Percentiles rank a stretch among this genome's conserved stretches.
phyloP scores from a whole-genome alignment of 2,329 filamentous ascomycete genomes.

The Fusarium pseudoanthophilum region DNA sequence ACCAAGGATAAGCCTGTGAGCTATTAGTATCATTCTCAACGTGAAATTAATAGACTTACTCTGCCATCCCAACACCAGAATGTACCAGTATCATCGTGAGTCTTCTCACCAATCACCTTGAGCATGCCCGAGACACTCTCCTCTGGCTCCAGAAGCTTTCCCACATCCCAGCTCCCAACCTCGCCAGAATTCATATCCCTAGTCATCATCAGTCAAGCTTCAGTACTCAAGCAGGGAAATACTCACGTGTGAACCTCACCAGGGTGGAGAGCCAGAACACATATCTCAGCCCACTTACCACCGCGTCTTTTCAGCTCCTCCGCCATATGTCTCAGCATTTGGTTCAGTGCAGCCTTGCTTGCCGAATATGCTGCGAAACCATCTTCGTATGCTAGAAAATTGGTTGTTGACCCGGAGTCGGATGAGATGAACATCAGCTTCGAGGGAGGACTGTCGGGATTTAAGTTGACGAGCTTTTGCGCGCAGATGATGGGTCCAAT shows the following conservation, averaged over 20 bases:
- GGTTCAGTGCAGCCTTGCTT: neutral
- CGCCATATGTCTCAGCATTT: neutral
- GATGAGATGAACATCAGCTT: neutral
- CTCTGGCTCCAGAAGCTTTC: neutral
- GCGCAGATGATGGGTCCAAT: neutral
- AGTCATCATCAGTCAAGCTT: fast-evolving
- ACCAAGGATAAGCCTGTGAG: neutral
- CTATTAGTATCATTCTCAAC: neutral
- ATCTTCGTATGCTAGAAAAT: neutral
- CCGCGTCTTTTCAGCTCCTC: neutral
- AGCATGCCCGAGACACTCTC: neutral
- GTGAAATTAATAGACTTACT: neutral
- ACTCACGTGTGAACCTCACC: neutral
- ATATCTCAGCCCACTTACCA: neutral
- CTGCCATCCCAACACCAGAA: neutral
- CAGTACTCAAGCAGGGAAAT: fast-evolving
- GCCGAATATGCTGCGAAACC: neutral
- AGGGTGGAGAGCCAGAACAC: neutral
- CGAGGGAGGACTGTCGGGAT: neutral
- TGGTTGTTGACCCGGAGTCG: neutral
- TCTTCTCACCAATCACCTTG: neutral
- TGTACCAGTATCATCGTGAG: neutral
- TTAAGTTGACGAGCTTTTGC: neutral
- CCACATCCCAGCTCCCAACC: neutral
- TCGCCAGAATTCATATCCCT: neutral